Evolutionary conservation across 1,139 yeast species (phyloP), one percentile per base, ranked within the genome.

Genomic region (Yamadazyma oceani): DNA sequence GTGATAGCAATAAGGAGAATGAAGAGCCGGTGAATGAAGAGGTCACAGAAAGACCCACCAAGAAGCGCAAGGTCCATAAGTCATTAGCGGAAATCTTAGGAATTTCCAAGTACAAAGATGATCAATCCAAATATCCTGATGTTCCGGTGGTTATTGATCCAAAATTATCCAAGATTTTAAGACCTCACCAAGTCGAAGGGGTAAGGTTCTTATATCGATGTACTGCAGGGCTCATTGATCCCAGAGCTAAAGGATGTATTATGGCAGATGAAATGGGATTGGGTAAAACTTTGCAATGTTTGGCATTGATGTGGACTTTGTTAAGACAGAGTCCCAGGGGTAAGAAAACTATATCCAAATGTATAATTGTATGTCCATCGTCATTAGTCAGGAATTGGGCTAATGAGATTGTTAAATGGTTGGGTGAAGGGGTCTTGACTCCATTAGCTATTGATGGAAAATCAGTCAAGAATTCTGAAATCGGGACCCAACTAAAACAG

Each of bases 251-350:
- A 55, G 99, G 99, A 1, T 92, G 98, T 57, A 94, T 92, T 38
- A 92, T 92, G 98, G 99, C 99, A 0, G 99, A 92, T 66, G 99
- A 89, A 64, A 92, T 92, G 98, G 98, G 98, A 2, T 71, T 92
- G 32, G 98, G 98, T 17, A 92, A 92, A 57, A 92, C 99, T 0
- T 69, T 92, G 31, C 99, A 92, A 60, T 94, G 98, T 58, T 75
- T 92, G 32, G 75, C 97, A 0, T 69, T 92, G 31, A 76, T 92
- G 87, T 92, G 98, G 98, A 92, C 98, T 0, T 61, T 92, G 37
- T 69, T 92, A 32, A 80, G 78, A 46, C 99, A 92, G 58, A 84
- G 96, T 13, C 97, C 98, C 0, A 77, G 92, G 39, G 97, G 97
- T 2, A 79, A 73, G 44, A 78, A 82, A 35, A 82, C 95, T 1